phyloP scores from a whole-genome alignment of 768 basidiomycete genomes.

The Candolleomyces eurysporus region DNA sequence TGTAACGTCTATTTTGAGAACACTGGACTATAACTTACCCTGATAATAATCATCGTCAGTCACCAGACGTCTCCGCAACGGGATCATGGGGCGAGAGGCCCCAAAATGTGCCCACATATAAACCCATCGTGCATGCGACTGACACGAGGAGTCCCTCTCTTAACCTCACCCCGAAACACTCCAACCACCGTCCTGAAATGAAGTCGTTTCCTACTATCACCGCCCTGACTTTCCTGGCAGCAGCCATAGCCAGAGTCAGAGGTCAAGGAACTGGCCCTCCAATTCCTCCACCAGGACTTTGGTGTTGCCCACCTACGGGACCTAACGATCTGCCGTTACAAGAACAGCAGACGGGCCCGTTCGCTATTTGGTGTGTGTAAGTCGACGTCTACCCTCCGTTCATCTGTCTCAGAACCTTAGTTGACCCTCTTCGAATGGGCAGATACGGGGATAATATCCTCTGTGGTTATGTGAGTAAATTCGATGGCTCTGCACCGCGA shows the following conservation, averaged over 20 bases:
- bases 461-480: conserved; percentile 2
- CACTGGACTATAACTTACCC: too few species aligned
- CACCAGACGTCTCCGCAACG: too few species aligned
- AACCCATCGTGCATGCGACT: too few species aligned
- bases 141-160: neutral
- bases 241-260: neutral
- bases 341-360: conserved; percentile 9
- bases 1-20: too few species aligned
- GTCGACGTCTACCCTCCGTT: neutral
- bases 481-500: neutral
- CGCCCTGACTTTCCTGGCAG: neutral
- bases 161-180: neutral
- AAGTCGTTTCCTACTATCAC: neutral
- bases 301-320: conserved; percentile 8
- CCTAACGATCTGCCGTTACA: conserved; percentile 4
- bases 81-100: too few species aligned
- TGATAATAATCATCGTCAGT: too few species aligned
- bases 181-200: neutral
- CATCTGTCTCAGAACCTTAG: neutral
- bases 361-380: conserved; percentile 11
- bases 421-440: neutral
- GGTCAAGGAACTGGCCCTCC: neutral
- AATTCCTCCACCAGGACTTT: conserved; percentile 3
- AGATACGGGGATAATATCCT: conserved; percentile 1
- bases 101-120: too few species aligned